phyloP scores from a whole-genome alignment of 2,329 filamentous ascomycete species.

The Venturia carpophila region DNA sequence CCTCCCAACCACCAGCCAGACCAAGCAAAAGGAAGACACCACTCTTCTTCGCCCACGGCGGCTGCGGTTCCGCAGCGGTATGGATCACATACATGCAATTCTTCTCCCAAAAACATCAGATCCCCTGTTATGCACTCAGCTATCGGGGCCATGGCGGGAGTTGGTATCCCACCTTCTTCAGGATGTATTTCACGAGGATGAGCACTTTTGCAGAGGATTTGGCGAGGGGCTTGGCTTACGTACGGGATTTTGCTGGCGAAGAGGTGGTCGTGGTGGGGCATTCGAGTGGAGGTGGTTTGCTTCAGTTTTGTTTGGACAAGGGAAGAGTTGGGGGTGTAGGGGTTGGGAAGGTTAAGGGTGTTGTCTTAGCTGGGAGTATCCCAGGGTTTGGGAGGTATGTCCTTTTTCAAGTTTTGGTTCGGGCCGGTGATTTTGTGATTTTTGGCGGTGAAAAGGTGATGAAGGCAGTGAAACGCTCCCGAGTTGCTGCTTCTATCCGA shows the following conservation, averaged over 20 bases:
- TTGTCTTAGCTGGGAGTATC: conserved; percentile 39
- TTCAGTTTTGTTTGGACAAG: conserved; percentile 42
- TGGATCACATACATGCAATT: conserved; percentile 47
- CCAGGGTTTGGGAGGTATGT: conserved; percentile 44
- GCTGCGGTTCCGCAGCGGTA: conserved; percentile 47
- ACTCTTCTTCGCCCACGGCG: conserved; percentile 48
- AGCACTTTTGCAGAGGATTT: conserved; percentile 40
- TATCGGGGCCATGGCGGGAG: conserved; percentile 38
- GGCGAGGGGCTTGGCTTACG: conserved; percentile 36
- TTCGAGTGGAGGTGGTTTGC: conserved; percentile 45
- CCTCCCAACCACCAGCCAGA: conserved; percentile 17
- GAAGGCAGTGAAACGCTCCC: no score
- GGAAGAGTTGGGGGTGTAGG: conserved; percentile 22
- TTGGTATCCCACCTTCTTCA: conserved; percentile 43
- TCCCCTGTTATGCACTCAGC: conserved; percentile 47
- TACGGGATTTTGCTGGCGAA: conserved; percentile 19
- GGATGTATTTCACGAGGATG: conserved; percentile 42
- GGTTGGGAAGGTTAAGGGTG: background rate
- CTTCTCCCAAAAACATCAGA: conserved; percentile 36
- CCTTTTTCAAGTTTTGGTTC: background rate
- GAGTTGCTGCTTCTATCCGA: no score
- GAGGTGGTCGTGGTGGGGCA: conserved; percentile 43
- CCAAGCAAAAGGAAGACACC: conserved; percentile 25
- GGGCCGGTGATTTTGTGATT: no score
- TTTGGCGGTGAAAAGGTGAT: no score